phyloP scores from a whole-genome alignment of 305 asterid species.

The Fraxinus greggii region DNA sequence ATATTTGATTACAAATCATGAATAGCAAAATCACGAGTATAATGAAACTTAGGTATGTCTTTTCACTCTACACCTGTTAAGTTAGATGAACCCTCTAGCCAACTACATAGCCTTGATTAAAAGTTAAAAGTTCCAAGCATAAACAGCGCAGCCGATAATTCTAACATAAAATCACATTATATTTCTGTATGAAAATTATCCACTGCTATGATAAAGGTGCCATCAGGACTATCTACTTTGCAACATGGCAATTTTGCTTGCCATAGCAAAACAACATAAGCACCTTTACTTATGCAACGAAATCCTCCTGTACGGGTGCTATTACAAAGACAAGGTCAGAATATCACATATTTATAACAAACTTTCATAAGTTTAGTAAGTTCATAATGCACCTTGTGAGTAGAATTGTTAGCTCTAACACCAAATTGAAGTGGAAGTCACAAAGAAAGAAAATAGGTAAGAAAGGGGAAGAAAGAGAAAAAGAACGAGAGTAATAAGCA shows the following conservation, averaged over 20 bases:
- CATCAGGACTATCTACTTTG: not conserved
- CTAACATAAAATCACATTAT: not conserved
- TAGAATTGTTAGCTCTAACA: not conserved
- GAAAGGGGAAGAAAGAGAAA: not conserved
- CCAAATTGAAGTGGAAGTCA: not conserved
- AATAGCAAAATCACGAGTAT: not conserved
- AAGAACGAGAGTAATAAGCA: not conserved
- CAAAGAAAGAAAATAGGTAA: not conserved
- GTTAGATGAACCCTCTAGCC: not conserved
- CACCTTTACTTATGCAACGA: not conserved
- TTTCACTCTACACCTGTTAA: not conserved
- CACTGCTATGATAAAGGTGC: not conserved
- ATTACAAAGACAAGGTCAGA: not conserved
- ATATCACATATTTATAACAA: not conserved
- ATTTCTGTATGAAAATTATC: not conserved
- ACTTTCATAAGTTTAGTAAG: not conserved
- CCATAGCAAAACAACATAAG: not conserved
- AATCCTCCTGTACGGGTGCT: not conserved
- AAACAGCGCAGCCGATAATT: not conserved
- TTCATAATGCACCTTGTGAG: not conserved
- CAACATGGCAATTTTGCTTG: not conserved
- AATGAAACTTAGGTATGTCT: not conserved
- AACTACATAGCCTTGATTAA: not conserved
- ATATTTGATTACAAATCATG: not conserved
- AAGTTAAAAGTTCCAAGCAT: not conserved